Base-by-base conservation (phyloP, 73 alveolate species). In the Symbiodinium natans region DNA sequence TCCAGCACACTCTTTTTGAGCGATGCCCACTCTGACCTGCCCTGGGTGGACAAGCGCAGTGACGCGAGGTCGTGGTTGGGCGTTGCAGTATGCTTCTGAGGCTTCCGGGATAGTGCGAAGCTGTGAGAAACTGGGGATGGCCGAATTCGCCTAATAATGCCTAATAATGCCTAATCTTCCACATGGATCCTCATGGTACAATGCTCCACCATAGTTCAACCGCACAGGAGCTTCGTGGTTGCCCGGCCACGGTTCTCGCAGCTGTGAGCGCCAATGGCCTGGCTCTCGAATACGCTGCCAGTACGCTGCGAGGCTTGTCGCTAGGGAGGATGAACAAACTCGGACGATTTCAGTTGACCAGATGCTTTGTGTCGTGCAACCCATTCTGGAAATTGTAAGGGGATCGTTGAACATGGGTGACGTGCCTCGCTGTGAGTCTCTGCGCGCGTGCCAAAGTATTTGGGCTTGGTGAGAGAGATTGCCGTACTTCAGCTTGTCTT, bases 41-140 rank as follows among this genome's bases (percentile, higher is more conserved):
- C 63, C 17, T 48, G 23, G 63, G 8, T 48, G 63, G 8, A 3
- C 92, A 56, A 15, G 75, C 27, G 75, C 19, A 31, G 10, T 36
- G 7, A 19, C 21, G 29, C 42, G 25, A 89, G 95, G 95, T 33
- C 88, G 97, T 6, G 97, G 97, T 31, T 90, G 97, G 97, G 97
- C 97, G 3, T 21, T 90, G 52, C 97, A 90, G 89, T 90, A n/a
- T 41, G 97, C 97, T 6, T 90, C 97, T 6, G 89, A 90, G 97
- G 84, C 40, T 29, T 9, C 29, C 29, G 84, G 41, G 43, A n/a
- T 11, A 23, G 13, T 4, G 42, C 13, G 29, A 10, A 31, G 11
- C 43, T 10, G 23, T 10, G 63, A 8, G 63, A 17, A 48, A 10
- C 8, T 48, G 63, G 63, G 63, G 8, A 8, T 48, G 23, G 17